A percentile compares a stretch with the other conserved stretches of the same genome.
Conservation (phyloP, 306 rosid species). For the Trifolium subterraneum region DNA sequence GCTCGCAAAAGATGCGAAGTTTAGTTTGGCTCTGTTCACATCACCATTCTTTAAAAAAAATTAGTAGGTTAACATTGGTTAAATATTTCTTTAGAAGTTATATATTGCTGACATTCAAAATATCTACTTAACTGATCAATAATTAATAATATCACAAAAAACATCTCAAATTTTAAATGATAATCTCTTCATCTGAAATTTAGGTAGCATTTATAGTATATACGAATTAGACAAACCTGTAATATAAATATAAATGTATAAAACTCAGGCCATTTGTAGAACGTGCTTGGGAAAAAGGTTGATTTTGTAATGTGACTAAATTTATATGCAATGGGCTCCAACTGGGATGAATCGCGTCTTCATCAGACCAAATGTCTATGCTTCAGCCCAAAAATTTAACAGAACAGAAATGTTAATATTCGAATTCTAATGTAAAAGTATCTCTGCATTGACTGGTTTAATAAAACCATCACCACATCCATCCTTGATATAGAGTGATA, state of each 20-base stretch:
- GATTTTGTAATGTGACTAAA: not conserved
- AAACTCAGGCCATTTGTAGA: not conserved
- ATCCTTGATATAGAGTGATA: not conserved
- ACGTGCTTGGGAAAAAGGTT: not conserved
- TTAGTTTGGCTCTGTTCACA: not conserved
- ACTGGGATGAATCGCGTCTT: not conserved
- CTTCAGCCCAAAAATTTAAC: not conserved
- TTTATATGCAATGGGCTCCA: not conserved
- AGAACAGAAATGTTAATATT: not conserved
- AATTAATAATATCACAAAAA: not conserved
- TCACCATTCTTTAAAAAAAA: not conserved
- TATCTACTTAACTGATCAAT: not conserved
- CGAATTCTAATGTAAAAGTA: conserved; percentile 4
- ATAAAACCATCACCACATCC: not conserved
- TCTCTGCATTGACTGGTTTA: conserved; percentile 11
- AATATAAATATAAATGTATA: not conserved
- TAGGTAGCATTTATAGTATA: not conserved
- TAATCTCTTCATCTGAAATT: conserved; percentile 20
- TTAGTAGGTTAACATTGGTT: not conserved
- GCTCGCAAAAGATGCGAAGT: not conserved
- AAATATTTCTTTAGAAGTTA: not conserved
- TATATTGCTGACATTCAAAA: not conserved
- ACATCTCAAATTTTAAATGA: not conserved
- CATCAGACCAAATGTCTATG: conserved; percentile 2
- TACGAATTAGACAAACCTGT: not conserved